phyloP scores from a whole-genome alignment of 83 land plant species.

The Picea abies region DNA sequence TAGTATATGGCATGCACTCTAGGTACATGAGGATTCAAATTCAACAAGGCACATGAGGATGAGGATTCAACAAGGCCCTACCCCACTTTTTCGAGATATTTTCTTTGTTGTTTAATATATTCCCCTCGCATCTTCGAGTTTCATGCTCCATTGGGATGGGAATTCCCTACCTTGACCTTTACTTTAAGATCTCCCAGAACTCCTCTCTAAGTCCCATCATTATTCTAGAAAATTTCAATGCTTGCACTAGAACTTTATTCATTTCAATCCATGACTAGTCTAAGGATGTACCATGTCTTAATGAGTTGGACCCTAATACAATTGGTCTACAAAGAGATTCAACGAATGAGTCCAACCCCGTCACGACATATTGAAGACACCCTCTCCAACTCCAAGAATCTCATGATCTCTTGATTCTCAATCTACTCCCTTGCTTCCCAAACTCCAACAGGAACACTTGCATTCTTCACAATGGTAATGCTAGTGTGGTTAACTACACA shows the following conservation, averaged over 20 bases:
- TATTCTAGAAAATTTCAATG: not conserved
- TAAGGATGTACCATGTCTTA: not conserved
- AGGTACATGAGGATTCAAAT: not conserved
- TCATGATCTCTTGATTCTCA: not conserved
- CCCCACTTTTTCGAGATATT: not conserved
- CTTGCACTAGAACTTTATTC: not conserved
- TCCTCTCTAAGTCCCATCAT: not conserved
- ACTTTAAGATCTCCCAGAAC: not conserved
- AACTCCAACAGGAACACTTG: not conserved
- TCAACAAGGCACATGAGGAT: no score
- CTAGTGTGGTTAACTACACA: not conserved
- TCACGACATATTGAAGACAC: not conserved
- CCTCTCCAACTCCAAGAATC: not conserved
- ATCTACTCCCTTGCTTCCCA: not conserved
- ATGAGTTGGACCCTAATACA: not conserved
- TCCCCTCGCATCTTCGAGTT: not conserved
- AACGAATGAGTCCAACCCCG: no score
- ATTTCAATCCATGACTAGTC: not conserved
- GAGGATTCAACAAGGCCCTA: not conserved
- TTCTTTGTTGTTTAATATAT: not conserved
- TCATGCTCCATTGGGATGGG: not conserved
- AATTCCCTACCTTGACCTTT: not conserved
- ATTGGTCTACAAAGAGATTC: not conserved
- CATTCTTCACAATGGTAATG: not conserved
- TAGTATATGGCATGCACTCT: not conserved